Conservation (phyloP, 2,329 filamentous ascomycete genomes). For the Trichoderma sp. region DNA sequence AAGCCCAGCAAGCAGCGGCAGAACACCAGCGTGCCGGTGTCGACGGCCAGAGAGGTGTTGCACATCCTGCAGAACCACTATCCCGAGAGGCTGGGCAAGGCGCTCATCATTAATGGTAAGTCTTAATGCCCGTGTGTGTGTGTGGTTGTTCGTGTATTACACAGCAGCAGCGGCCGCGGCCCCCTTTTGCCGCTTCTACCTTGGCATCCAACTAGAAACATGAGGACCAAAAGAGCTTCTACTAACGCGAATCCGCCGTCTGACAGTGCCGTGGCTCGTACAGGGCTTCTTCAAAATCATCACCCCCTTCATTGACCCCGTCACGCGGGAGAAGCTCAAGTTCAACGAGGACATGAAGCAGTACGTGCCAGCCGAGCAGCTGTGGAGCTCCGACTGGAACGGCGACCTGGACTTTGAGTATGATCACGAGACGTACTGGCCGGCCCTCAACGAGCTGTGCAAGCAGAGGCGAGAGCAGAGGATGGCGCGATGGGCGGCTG, state of each 20-base stretch:
- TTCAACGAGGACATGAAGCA: constrained; percentile 90
- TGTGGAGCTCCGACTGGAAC: constrained; percentile 73
- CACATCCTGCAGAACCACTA: constrained; percentile 94
- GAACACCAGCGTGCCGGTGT: constrained; percentile 72
- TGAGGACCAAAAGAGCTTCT: not conserved
- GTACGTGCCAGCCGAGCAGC: constrained; percentile 78
- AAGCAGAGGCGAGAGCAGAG: constrained; percentile 65
- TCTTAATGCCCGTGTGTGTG: not conserved
- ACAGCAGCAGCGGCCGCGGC: no score
- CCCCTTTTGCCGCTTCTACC: not conserved
- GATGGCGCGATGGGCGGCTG: constrained; percentile 73
- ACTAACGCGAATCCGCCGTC: not conserved
- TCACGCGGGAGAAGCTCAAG: constrained; percentile 92
- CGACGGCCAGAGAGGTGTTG: constrained; percentile 79
- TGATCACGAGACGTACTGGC: constrained; percentile 88
- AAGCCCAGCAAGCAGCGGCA: constrained; percentile 74
- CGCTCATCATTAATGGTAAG: constrained; percentile 85
- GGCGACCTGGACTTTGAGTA: constrained; percentile 89
- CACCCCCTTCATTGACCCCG: constrained; percentile 92
- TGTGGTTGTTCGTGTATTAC: not conserved
- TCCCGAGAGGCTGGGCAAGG: constrained; percentile 85
- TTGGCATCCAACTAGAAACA: not conserved
- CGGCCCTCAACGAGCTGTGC: constrained; percentile 73
- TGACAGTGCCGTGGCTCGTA: constrained; percentile 82
- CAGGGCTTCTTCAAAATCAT: constrained; percentile 95